Base-by-base conservation (phyloP, 768 basidiomycete genomes). In the Russula griseocarnosa region DNA sequence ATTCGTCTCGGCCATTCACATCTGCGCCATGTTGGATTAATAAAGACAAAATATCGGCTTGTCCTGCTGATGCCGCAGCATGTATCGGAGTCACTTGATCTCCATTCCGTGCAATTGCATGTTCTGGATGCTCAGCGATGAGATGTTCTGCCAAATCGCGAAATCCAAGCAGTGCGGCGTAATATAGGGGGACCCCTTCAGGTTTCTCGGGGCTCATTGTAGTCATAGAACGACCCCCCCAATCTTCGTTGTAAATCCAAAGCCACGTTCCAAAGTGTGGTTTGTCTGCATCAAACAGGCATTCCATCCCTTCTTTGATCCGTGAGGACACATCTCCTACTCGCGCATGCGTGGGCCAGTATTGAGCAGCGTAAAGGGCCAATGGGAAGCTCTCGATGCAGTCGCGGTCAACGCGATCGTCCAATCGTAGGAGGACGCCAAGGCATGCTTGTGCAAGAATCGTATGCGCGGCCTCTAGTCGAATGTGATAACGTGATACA, bases 191-290 rank as follows among this genome's bases (percentile, higher is more conserved):
- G 13, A 11, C 22, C 3, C 32, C 42, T n/a, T 20, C 10, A 7
- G 40, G 26, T 56, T 30, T 30, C 28, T 5, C 3, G 13, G 42
- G 28, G 28, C 3, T 14, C 18, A 5, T 26, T 30, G 3, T 24
- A 0, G 18, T 0, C 28, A 8, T 2, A 11, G 52, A 34, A 3
- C 16, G 1, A 7, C n/a, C 18, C 0, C 38, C 6, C 1, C 10
- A n/a, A n/a, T 61, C 42, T 24, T 8, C 13, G 28, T 60, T 38
- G 38, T 61, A 32, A 20, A 54, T 54, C 60, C 22, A 44, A 34
- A 54, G 22, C 60, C 60, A 54, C 18, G 30, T 28, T 5, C 42
- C 5, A 18, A 61, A 54, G 13, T 61, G 60, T 26, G 60, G 60
- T 5, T 46, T 54, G 32, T 61, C 52, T 7, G 9, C 20, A 28